Evolutionary conservation across 257 asterid genomes (phyloP).

Genomic region (Anisodus tanguticus): DNA sequence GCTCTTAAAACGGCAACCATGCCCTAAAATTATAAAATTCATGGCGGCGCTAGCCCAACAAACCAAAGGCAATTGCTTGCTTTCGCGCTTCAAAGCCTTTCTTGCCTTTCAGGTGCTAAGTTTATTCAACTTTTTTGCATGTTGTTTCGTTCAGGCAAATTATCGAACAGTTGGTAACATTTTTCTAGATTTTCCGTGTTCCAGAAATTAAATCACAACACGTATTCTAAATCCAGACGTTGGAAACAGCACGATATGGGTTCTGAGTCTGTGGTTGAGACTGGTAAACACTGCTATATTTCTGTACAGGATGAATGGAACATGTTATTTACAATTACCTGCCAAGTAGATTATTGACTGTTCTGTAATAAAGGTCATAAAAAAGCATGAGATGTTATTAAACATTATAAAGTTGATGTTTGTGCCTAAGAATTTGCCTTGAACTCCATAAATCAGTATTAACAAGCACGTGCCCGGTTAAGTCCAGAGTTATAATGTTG

Average conservation of each 20-base stretch:
- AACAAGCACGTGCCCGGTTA: background rate
- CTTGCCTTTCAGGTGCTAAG: constrained; percentile 52
- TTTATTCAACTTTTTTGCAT: background rate
- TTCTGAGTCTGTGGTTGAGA: constrained; percentile 40
- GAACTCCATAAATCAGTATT: background rate
- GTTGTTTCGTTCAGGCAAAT: constrained; percentile 43
- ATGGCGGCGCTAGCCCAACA: constrained; percentile 48
- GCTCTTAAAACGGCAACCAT: constrained; percentile 35
- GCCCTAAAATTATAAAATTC: constrained; percentile 36
- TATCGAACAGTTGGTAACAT: constrained; percentile 39
- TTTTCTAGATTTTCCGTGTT: constrained; percentile 34
- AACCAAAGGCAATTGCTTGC: constrained; percentile 41
- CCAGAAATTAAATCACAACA: constrained; percentile 54
- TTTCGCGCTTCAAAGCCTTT: constrained; percentile 51
- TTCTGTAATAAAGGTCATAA: background rate
- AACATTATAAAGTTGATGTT: background rate
- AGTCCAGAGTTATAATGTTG: background rate
- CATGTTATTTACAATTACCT: background rate
- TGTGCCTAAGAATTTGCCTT: background rate
- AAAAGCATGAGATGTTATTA: background rate
- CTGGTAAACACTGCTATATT: constrained; percentile 24
- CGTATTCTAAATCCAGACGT: constrained; percentile 39
- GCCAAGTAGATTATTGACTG: background rate
- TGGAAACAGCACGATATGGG: constrained; percentile 46
- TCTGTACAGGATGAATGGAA: background rate